Conservation (phyloP, 2,329 filamentous ascomycete species). For the Alternaria burnsii region DNA sequence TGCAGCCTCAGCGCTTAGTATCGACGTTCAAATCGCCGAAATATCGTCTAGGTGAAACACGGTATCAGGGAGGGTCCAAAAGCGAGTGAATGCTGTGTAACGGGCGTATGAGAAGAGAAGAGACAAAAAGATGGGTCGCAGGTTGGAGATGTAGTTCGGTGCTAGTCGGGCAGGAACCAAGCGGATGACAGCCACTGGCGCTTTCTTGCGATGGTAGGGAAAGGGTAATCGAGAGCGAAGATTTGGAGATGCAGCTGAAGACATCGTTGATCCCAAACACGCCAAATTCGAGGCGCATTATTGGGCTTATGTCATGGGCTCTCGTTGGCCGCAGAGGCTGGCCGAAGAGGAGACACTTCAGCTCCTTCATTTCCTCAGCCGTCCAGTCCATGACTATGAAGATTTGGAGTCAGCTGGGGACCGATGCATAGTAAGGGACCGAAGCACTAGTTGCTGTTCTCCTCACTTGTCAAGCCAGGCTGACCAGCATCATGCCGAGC, state of each 20-base stretch:
- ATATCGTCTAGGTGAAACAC: slow-evolving; percentile 42
- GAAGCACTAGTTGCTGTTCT: slow-evolving; percentile 13
- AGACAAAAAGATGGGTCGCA: slow-evolving; percentile 23
- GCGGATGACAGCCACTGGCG: slow-evolving; percentile 36
- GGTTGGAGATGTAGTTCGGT: slow-evolving; percentile 22
- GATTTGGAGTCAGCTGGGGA: slow-evolving; percentile 16
- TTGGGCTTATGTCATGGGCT: slow-evolving; percentile 32
- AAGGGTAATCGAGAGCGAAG: slow-evolving; percentile 28
- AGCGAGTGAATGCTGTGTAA: slow-evolving; percentile 33
- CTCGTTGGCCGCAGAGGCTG: slow-evolving; percentile 35
- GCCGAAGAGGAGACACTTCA: slow-evolving; percentile 29
- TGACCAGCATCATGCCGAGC: slow-evolving; percentile 8
- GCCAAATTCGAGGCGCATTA: slow-evolving; percentile 34
- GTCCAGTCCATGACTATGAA: slow-evolving; percentile 14
- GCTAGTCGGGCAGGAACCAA: slow-evolving; percentile 29
- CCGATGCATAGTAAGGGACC: slow-evolving; percentile 12
- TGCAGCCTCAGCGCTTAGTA: slow-evolving; percentile 47
- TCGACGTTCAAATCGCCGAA: slow-evolving; percentile 36
- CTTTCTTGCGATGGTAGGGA: slow-evolving; percentile 24
- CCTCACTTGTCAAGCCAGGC: slow-evolving; percentile 3
- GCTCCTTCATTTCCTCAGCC: slow-evolving; percentile 42
- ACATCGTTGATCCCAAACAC: slow-evolving; percentile 35
- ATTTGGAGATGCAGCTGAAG: slow-evolving; percentile 30
- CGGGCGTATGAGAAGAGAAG: slow-evolving; percentile 25
- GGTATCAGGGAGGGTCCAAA: slow-evolving; percentile 34